phyloP scores from a whole-genome alignment of 2,329 filamentous ascomycete genomes.

The Colletotrichum orchidophilum region DNA sequence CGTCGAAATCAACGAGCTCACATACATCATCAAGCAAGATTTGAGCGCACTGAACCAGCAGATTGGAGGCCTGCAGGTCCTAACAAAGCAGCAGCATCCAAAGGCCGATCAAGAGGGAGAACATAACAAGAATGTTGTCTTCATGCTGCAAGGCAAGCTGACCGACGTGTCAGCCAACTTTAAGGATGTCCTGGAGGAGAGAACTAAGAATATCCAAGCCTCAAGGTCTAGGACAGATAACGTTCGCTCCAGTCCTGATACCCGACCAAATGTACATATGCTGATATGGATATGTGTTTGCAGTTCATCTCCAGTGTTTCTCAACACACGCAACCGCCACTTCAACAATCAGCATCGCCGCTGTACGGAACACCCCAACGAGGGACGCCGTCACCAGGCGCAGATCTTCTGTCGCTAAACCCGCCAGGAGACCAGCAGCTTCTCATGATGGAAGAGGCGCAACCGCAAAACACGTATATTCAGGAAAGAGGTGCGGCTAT shows the following conservation, averaged over 20 bases:
- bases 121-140: slow-evolving; percentile 97
- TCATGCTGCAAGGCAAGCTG: slow-evolving; percentile 89
- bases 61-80: slow-evolving; percentile 82
- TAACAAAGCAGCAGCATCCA: slow-evolving; percentile 82
- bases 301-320: slow-evolving; percentile 88
- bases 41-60: slow-evolving; percentile 85
- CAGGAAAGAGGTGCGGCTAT: slow-evolving; percentile 95
- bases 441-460: slow-evolving; percentile 92
- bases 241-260: slow-evolving; percentile 14
- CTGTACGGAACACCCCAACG: slow-evolving; percentile 83
- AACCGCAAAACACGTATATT: slow-evolving; percentile 87
- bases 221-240: slow-evolving; percentile 93
- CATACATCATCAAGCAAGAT: slow-evolving; percentile 97
- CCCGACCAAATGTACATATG: background rate
- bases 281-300: background rate
- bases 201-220: slow-evolving; percentile 98
- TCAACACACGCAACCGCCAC: slow-evolving; percentile 74
- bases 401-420: slow-evolving; percentile 85
- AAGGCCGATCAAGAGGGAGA: slow-evolving; percentile 84
- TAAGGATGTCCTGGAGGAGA: slow-evolving; percentile 95
- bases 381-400: slow-evolving; percentile 71
- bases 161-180: slow-evolving; percentile 92
- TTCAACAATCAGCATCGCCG: slow-evolving; percentile 82
- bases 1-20: slow-evolving; percentile 92
- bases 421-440: slow-evolving; percentile 88